Evolutionary conservation across 1,284 basidiomycete genomes (phyloP), one percentile per base, ranked within the genome.

Genomic region (Anthracocystis setariae): DNA sequence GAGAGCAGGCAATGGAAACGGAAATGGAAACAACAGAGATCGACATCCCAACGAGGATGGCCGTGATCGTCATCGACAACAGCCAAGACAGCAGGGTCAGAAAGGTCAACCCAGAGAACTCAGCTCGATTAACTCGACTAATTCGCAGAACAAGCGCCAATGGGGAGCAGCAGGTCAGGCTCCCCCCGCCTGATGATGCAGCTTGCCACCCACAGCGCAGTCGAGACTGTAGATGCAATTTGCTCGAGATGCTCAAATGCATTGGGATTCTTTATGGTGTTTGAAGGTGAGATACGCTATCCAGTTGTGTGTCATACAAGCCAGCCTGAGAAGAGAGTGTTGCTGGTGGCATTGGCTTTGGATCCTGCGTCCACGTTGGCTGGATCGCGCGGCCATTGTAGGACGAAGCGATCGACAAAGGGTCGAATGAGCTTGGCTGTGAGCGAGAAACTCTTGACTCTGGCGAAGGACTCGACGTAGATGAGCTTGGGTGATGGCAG

Each of bases 401-500:
- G 77, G 18, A 84, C 86, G 76, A 84, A 91, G 87, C 89, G 88
- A 83, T 98, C 94, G 8, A 93, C 93, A 39, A 95, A 85, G 9
- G 88, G 88, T 33, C 89, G 87, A 20, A 98, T 85, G 42, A 98
- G 84, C 76, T 88, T 92, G 24, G 90, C 95, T 21, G 93, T 93
- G 17, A 97, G 86, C 13, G 92, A 95, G 18, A 98, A 86, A 0
- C 87, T 87, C 27, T 85, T 86, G 7, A 97, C 93, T 15, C 96
- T 89, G 7, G 96, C 94, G 81, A 96, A 96, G 0, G 93, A 94
- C 83, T 98, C 96, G 42, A 98, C 86, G 82, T 98, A 99, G 55
- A 99, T 88, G 25, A 93, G 83, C 43, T 85, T 86, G 2, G 95
- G 92, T 2, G 90, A 87, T 17, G 86, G 85, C 12, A 93, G 82